phyloP scores from a whole-genome alignment of 2,329 filamentous ascomycete species.

The Monilinia polystroma region DNA sequence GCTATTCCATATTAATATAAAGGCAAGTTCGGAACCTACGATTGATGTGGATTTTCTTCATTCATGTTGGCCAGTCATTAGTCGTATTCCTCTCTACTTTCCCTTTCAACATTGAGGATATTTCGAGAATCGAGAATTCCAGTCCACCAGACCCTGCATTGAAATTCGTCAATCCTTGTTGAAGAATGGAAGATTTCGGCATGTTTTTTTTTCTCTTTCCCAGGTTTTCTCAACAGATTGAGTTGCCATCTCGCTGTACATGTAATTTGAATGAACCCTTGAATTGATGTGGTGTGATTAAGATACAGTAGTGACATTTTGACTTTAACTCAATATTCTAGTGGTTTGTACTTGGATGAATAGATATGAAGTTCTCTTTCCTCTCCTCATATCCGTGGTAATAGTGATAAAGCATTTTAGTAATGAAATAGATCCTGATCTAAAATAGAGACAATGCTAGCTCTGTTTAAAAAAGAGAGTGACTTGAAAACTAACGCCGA shows the following conservation, averaged over 20 bases:
- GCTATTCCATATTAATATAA: slow-evolving; percentile 5
- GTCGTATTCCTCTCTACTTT: too few species aligned
- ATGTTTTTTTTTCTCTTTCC: neutral
- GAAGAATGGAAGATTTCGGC: slow-evolving; percentile 7
- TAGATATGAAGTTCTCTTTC: too few species aligned
- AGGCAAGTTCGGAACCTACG: neutral
- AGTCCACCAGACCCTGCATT: slow-evolving; percentile 10
- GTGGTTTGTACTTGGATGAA: too few species aligned
- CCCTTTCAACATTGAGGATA: neutral
- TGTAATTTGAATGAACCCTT: neutral
- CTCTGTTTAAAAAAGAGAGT: too few species aligned
- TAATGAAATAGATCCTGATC: too few species aligned
- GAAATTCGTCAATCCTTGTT: neutral
- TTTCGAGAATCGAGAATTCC: neutral
- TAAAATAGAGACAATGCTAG: too few species aligned
- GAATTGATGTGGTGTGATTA: neutral
- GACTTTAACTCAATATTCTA: too few species aligned
- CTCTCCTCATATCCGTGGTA: too few species aligned
- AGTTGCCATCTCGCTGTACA: neutral
- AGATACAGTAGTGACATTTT: too few species aligned
- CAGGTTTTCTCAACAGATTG: neutral
- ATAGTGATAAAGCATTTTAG: too few species aligned
- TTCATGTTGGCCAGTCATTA: neutral
- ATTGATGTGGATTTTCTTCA: slow-evolving; percentile 1
- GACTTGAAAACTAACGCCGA: too few species aligned